phyloP scores from a whole-genome alignment of 441 rosid species.

The Gossypium schwendimanii region DNA sequence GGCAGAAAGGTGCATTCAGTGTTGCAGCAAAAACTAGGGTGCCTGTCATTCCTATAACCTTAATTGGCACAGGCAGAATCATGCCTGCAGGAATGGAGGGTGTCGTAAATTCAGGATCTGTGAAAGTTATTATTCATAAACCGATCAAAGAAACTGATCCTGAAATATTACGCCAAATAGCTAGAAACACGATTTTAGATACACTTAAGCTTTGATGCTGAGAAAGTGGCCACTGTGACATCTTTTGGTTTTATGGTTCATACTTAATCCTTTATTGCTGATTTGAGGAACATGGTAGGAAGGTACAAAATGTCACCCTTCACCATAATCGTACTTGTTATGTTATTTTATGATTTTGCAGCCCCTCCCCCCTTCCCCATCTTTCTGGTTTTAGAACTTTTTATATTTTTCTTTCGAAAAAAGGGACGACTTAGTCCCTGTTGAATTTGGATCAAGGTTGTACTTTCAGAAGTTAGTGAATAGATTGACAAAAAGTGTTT shows the following conservation, averaged over 20 bases:
- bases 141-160: slow-evolving; percentile 64
- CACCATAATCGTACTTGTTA: not conserved
- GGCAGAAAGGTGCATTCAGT: slow-evolving; percentile 88
- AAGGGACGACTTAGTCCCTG: not conserved
- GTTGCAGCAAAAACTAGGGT: slow-evolving; percentile 77
- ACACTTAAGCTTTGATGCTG: slow-evolving; percentile 34
- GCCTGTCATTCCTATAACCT: slow-evolving; percentile 73
- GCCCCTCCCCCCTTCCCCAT: not conserved
- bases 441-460: not conserved
- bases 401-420: not conserved
- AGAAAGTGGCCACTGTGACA: slow-evolving; percentile 9
- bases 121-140: slow-evolving; percentile 64
- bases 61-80: slow-evolving; percentile 77
- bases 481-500: not conserved
- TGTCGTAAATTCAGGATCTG: slow-evolving; percentile 53
- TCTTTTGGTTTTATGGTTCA: not conserved
- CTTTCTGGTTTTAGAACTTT: not conserved
- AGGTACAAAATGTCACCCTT: slow-evolving; percentile 12
- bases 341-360: not conserved
- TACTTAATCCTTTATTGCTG: slow-evolving; percentile 1
- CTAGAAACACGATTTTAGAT: slow-evolving; percentile 54
- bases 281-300: slow-evolving; percentile 11
- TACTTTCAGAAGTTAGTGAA: not conserved
- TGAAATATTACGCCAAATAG: slow-evolving; percentile 49
- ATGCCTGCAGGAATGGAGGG: slow-evolving; percentile 80